Evolutionary conservation across 2,329 filamentous ascomycete genomes (phyloP).

Genomic region (Neonectria neomacrospora): DNA sequence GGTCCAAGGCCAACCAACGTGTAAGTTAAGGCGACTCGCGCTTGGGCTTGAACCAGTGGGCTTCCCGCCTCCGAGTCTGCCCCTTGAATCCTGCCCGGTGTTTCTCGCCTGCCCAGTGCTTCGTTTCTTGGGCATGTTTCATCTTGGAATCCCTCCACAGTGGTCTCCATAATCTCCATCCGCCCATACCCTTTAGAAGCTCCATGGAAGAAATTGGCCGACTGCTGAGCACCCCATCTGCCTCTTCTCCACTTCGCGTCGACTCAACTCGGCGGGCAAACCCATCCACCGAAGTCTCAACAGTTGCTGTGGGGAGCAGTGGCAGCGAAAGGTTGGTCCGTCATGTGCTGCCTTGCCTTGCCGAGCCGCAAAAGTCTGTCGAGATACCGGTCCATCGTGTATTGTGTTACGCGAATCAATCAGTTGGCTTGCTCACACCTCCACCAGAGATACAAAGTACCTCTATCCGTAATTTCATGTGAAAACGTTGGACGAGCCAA

Average conservation of each 20-base stretch:
- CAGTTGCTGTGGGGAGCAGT: conserved; percentile 23
- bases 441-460: not conserved
- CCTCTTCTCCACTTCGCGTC: conserved; percentile 39
- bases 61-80: conserved; percentile 8
- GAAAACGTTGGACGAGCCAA: conserved; percentile 9
- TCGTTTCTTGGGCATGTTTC: conserved; percentile 36
- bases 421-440: not conserved
- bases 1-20: conserved; percentile 1
- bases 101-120: conserved; percentile 9
- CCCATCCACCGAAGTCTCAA: conserved; percentile 26
- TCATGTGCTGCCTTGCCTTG: not conserved
- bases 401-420: not conserved
- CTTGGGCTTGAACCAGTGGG: conserved; percentile 26
- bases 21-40: conserved; percentile 22
- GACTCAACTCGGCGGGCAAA: conserved; percentile 40
- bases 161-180: conserved; percentile 37
- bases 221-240: conserved; percentile 13
- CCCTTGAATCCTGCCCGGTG: conserved; percentile 10
- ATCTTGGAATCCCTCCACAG: conserved; percentile 31
- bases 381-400: not conserved
- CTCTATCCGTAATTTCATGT: conserved; percentile 6
- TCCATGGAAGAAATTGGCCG: conserved; percentile 35
- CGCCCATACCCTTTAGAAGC: conserved; percentile 36
- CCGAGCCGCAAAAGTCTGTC: conserved; percentile 10
- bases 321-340: conserved; percentile 10